These are phyloP conservation scores for Tephrocybe sp. DNA, from an alignment of 768 basidiomycete species.

Conservation along the genomic window DNA sequence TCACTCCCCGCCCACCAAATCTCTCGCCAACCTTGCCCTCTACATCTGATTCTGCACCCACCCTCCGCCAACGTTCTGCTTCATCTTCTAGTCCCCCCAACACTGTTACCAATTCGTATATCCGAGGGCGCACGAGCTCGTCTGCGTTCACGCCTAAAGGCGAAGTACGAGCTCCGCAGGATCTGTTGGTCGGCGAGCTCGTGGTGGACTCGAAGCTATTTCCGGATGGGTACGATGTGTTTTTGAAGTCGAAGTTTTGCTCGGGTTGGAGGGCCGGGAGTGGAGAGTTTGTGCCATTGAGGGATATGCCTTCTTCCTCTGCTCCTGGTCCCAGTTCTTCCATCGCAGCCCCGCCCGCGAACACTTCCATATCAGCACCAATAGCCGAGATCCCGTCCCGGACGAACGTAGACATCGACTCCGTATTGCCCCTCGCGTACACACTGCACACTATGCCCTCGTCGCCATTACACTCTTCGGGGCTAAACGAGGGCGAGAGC, in stretches of 20 bases:
- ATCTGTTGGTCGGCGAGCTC: conserved; percentile 76
- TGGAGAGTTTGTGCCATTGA: conserved; percentile 32
- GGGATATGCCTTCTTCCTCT: conserved; percentile 3
- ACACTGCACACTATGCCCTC: conserved; percentile 77
- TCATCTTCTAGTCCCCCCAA: conserved; percentile 28
- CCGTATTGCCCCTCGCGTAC: conserved; percentile 52
- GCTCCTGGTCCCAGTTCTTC: neutral
- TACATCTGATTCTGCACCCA: conserved; percentile 22
- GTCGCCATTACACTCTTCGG: conserved; percentile 79
- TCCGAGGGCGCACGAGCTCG: conserved; percentile 43
- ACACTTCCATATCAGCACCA: conserved; percentile 7
- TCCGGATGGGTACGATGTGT: conserved; percentile 69
- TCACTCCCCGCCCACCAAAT: neutral
- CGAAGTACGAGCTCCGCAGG: conserved; percentile 59
- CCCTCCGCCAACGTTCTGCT: conserved; percentile 30
- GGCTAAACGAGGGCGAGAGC: conserved; percentile 42
- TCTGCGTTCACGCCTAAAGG: conserved; percentile 65
- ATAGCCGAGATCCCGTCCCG: neutral
- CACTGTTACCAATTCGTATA: conserved; percentile 3
- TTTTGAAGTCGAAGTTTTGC: conserved; percentile 43
- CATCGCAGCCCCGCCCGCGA: neutral
- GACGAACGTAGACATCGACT: conserved; percentile 8
- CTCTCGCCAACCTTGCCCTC: conserved; percentile 13
- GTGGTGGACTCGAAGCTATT: conserved; percentile 82
- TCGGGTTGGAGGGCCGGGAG: conserved; percentile 26